Evolutionary conservation across 2,329 filamentous ascomycete genomes (phyloP), one percentile per base, ranked within the genome.

Genomic region (Cordyceps javanica): DNA sequence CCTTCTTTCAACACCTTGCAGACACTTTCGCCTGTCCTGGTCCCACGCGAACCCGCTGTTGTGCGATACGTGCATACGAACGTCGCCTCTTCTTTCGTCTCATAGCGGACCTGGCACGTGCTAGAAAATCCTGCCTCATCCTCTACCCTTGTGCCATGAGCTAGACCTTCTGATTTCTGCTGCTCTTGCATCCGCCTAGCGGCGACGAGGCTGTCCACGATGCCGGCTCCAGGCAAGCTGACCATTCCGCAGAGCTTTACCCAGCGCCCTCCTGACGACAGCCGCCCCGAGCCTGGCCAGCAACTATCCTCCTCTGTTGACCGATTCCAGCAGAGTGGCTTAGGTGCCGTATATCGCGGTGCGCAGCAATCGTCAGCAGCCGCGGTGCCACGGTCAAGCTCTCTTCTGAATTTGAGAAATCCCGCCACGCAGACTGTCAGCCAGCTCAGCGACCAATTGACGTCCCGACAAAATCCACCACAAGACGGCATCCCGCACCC

Each of bases 391-490:
- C 41, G 49, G 16, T 53, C 56, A 11, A 54, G 49, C 32, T 58
- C 56, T 26, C 56, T 58, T 13, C 32, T 53, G 14, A 58, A 53
- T 21, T 16, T 54, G 16, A 38, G 50, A 42, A 53, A 58, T 7
- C 39, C 56, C 3, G 34, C 56, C 25, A 53, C 42, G 30, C 56
- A 49, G 32, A 41, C 41, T 28, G 39, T 32, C n/a, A 21, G 39
- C n/a, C 42, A 53, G 25, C 34, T 42, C 26, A 48, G 21, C 38
- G 55, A 57, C 36, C 55, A 50, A 38, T 46, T 46, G 21, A 45
- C 38, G 34, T 41, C 55, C 11, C 36, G 34, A 38, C 25, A 51
- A 7, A 42, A 49, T 34, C 63, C 39, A 59, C 63, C 6, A 51
- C 60, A 39, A 45, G 57, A 59, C 49, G 41, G 48, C 50, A 32